A percentile compares a stretch with the other conserved stretches of the same genome.
Evolutionary conservation across 2,329 filamentous ascomycete species (phyloP).

Genomic region (Calonectria pteridis): DNA sequence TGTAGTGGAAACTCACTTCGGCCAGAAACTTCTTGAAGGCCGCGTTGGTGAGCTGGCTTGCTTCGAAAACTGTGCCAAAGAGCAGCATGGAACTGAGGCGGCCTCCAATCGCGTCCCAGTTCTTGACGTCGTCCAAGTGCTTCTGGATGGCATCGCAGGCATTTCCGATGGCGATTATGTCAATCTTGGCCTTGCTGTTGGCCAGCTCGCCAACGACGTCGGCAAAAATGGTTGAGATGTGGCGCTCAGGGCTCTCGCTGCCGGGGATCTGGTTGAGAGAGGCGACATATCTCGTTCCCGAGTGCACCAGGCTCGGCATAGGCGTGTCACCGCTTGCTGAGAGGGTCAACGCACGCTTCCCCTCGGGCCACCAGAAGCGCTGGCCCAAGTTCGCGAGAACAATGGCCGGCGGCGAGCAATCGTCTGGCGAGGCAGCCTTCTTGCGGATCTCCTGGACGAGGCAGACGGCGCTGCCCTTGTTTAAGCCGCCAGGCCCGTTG

Average conservation of each 20-base stretch:
- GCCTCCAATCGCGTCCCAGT: conserved; percentile 60
- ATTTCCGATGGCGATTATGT: conserved; percentile 79
- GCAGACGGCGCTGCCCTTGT: conserved; percentile 77
- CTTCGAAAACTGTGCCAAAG: conserved; percentile 60
- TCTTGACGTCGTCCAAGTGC: conserved; percentile 69
- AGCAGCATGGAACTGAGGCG: conserved; percentile 63
- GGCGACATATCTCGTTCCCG: conserved; percentile 63
- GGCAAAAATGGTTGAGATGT: conserved; percentile 77
- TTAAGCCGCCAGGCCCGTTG: conserved; percentile 73
- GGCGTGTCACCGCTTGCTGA: conserved; percentile 69
- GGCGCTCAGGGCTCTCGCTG: conserved; percentile 68
- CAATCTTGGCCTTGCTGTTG: conserved; percentile 65
- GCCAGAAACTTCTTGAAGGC: conserved; percentile 63
- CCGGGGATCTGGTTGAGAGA: conserved; percentile 72
- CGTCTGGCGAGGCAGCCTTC: conserved; percentile 50
- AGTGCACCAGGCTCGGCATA: conserved; percentile 72
- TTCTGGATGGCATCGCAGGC: conserved; percentile 69
- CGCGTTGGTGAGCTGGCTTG: conserved; percentile 55
- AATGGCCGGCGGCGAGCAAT: conserved; percentile 65
- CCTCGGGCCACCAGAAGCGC: conserved; percentile 79
- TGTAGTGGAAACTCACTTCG: conserved; percentile 55
- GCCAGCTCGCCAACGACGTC: conserved; percentile 67
- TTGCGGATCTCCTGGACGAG: conserved; percentile 64
- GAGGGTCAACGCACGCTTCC: conserved; percentile 70
- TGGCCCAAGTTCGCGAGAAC: conserved; percentile 85